Percentiles rank a stretch among this genome's conserved stretches.
Conservation (phyloP, 2,329 filamentous ascomycete species). For the Colletotrichum viniferum region DNA sequence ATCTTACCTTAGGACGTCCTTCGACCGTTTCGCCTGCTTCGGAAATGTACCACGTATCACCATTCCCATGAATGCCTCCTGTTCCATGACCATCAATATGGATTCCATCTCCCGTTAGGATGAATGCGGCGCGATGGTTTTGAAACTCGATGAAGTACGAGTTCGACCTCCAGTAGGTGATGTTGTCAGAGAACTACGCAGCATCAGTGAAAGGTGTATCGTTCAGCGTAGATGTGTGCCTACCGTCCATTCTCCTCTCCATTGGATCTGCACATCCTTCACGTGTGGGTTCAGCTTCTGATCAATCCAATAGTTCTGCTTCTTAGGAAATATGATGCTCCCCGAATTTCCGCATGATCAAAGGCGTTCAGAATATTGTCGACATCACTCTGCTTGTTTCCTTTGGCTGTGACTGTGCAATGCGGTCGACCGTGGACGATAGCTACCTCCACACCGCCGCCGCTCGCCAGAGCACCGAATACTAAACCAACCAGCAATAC, state of each 20-base stretch:
- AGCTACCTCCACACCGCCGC: not conserved
- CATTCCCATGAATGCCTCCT: not conserved
- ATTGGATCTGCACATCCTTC: not conserved
- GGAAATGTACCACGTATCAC: not conserved
- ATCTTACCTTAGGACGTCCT: not conserved
- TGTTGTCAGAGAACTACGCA: not conserved
- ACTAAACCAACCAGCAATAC: not conserved
- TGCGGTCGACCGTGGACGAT: not conserved
- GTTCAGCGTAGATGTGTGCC: not conserved
- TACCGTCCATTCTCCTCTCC: not conserved
- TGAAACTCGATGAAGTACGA: not conserved
- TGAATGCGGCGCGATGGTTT: not conserved
- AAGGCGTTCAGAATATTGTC: not conserved
- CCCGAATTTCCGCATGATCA: not conserved
- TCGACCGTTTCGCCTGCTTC: not conserved
- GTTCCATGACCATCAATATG: not conserved
- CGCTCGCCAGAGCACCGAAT: not conserved
- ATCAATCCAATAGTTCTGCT: not conserved
- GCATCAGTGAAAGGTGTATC: not conserved
- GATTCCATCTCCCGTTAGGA: not conserved
- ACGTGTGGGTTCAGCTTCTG: not conserved
- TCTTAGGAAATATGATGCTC: not conserved
- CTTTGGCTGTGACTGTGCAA: not conserved
- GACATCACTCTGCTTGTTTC: not conserved
- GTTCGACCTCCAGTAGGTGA: not conserved